Evolutionary conservation across 371 early-diverging fungal genomes (phyloP).

Genomic region (Apophysomyces ossiformis): DNA sequence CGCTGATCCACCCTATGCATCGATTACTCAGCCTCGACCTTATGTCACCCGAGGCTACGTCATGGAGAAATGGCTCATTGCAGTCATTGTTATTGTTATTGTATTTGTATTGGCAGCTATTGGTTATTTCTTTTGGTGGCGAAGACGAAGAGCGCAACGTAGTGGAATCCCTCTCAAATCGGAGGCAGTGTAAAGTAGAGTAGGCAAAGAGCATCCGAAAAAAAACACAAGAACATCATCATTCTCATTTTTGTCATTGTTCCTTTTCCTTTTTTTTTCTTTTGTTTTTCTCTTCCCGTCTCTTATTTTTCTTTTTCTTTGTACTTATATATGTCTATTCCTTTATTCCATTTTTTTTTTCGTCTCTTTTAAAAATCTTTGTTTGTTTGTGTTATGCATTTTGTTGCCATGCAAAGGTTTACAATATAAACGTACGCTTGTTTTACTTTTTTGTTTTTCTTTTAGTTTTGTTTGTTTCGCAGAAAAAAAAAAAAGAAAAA

Average conservation of each 20-base stretch:
- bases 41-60: conserved; percentile 13
- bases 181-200: neutral
- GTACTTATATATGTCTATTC: no score
- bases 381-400: neutral
- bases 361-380: neutral
- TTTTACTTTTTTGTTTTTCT: neutral
- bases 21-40: conserved; percentile 37
- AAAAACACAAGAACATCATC: no score
- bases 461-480: neutral
- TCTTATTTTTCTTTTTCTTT: no score
- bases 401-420: neutral
- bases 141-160: neutral
- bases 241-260: no score
- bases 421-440: neutral
- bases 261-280: no score
- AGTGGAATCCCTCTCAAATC: neutral
- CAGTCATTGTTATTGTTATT: conserved; percentile 50
- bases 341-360: neutral
- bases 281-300: no score
- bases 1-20: conserved; percentile 54
- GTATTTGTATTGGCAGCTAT: conserved; percentile 23
- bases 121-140: conserved; percentile 16
- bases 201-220: neutral
- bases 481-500: neutral
- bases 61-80: conserved; percentile 50